Conservation (phyloP, 2,329 filamentous ascomycete species). For the Botrytis pseudocinerea region DNA sequence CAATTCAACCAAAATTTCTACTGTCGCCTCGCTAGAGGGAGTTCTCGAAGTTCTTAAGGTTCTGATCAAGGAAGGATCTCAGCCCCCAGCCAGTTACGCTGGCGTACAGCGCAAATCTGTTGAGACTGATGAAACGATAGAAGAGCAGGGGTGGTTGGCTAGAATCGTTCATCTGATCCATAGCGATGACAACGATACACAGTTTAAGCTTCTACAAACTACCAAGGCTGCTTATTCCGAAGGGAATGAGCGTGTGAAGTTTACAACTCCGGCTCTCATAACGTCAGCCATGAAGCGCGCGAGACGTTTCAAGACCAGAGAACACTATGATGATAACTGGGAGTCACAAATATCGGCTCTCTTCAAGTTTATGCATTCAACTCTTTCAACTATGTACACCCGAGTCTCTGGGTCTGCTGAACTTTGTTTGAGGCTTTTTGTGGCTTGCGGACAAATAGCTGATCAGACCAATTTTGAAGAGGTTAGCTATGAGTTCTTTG, state of each 20-base stretch:
- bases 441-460: slow-evolving; percentile 87
- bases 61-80: slow-evolving; percentile 88
- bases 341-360: slow-evolving; percentile 73
- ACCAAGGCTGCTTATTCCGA: slow-evolving; percentile 84
- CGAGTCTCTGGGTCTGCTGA: slow-evolving; percentile 83
- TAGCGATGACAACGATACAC: slow-evolving; percentile 83
- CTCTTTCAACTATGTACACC: slow-evolving; percentile 82
- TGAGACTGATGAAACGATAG: slow-evolving; percentile 96
- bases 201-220: slow-evolving; percentile 90
- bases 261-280: slow-evolving; percentile 89
- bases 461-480: slow-evolving; percentile 92
- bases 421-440: slow-evolving; percentile 83
- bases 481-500: slow-evolving; percentile 96
- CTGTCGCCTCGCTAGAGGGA: slow-evolving; percentile 77
- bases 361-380: slow-evolving; percentile 94
- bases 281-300: slow-evolving; percentile 89
- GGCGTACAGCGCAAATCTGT: slow-evolving; percentile 71
- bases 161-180: slow-evolving; percentile 86
- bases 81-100: slow-evolving; percentile 80
- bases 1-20: slow-evolving; percentile 78
- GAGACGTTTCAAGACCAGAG: slow-evolving; percentile 81
- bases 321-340: slow-evolving; percentile 81
- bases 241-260: slow-evolving; percentile 92
- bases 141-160: slow-evolving; percentile 97
- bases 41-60: slow-evolving; percentile 87